Evolutionary conservation across 176 grass and related monocot species (phyloP), one percentile per base, ranked within the genome.

Genomic region (Elymus sibiricus): DNA sequence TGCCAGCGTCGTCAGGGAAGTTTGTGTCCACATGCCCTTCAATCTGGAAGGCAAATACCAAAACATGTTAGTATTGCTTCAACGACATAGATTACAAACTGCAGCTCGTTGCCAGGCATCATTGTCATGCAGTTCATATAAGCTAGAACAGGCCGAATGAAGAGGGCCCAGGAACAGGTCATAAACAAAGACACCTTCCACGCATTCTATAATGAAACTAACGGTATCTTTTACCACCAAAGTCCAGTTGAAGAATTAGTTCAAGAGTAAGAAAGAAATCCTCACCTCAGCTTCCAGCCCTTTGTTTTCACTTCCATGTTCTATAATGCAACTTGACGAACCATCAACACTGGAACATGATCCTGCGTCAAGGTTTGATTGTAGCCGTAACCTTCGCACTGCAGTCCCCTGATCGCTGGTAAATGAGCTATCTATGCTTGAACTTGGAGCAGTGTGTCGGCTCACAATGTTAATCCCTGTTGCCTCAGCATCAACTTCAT

Each of bases 391-490:
- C 85, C 79, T 90, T 86, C 1, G 44, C 27, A 9, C 28, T n/a
- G 83, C 70, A 75, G 35, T 80, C 10, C 83, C 90, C 35, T 86
- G 79, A 77, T 90, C 70, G 68, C 64, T 35, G 68, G 64, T 35
- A 42, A 75, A 37, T 68, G 82, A 58, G 66, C 26, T 72, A 43
- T 85, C 76, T 21, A 31, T 51, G 43, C 64, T 84, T 92, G 82
- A 83, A 76, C 64, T 86, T 88, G 69, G 42, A 77, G 37, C 69
- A 81, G 27, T n/a, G 4, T 1, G 5, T 13, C 46, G 39, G 37
- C 75, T 76, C 68, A 61, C 81, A 40, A 86, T 86, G 58, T 40
- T 64, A 37, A 84, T 86, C 74, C 90, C 90, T 22, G 83, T 84
- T 70, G 89, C 84, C 10, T 77, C 86, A 67, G 31, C 26, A 39